Percentiles rank a stretch among this genome's conserved stretches.
Conservation (phyloP, 192 early-diverging fungal species). For the Coemansia sp. region DNA sequence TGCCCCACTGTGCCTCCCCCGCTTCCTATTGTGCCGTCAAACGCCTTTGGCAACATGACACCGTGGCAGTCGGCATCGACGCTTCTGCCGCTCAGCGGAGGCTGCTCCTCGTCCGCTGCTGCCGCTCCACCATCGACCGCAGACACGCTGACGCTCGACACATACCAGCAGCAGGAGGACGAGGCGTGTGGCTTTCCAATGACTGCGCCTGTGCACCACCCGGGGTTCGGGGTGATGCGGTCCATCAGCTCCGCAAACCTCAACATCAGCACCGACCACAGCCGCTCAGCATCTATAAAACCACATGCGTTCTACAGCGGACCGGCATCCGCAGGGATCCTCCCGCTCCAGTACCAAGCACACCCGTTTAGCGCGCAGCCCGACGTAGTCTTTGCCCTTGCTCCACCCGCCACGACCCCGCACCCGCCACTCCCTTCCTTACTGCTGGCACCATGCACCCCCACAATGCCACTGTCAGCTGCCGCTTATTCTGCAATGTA, state of each 20-base stretch:
- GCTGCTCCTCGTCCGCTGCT: neutral
- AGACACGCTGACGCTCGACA: neutral
- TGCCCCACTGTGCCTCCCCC: too few species aligned
- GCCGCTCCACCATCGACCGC: neutral
- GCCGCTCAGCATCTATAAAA: neutral
- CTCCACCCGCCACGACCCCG: neutral
- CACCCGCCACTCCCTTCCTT: constrained; percentile 19
- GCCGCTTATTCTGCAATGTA: neutral
- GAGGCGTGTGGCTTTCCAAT: constrained; percentile 5
- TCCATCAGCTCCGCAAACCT: neutral
- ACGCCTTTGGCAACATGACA: neutral
- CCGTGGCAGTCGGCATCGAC: constrained; percentile 1
- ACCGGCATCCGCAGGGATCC: neutral
- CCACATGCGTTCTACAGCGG: neutral
- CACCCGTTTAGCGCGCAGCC: neutral
- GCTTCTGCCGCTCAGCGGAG: neutral
- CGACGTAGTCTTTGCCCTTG: neutral
- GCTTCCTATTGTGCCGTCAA: neutral
- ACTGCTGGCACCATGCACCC: constrained; percentile 44
- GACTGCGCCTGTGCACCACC: constrained; percentile 15
- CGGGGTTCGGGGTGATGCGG: neutral
- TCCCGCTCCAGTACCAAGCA: neutral
- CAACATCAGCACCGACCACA: neutral
- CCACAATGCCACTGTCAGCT: constrained; percentile 11
- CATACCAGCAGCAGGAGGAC: neutral